These are phyloP conservation scores for Barnettozyma populi DNA, from an alignment of 805 yeast species.

Conservation along the genomic window DNA sequence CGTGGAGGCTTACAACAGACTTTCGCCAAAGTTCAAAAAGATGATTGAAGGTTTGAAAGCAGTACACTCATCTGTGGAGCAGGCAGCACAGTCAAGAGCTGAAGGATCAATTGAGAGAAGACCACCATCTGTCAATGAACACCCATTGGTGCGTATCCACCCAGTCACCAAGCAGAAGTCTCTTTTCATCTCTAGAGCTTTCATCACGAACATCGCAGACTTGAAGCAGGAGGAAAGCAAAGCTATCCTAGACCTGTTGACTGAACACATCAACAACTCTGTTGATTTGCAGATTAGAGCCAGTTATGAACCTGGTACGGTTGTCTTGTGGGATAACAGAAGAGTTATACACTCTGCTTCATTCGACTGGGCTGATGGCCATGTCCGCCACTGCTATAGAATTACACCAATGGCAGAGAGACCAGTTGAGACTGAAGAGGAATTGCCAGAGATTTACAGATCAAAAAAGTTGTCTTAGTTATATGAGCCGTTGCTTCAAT, in stretches of 20 bases:
- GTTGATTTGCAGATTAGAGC: constrained; percentile 69
- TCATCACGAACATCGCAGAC: constrained; percentile 64
- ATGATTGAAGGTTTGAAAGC: constrained; percentile 58
- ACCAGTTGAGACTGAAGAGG: constrained; percentile 49
- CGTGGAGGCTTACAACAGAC: constrained; percentile 62
- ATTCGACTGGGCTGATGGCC: constrained; percentile 65
- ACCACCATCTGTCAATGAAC: constrained; percentile 49
- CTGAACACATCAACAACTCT: constrained; percentile 44
- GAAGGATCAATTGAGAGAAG: constrained; percentile 65
- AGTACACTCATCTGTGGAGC: constrained; percentile 65
- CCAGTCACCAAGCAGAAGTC: constrained; percentile 65
- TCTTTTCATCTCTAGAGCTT: constrained; percentile 52
- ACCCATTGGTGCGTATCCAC: constrained; percentile 68
- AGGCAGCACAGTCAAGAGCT: constrained; percentile 50
- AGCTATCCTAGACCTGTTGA: constrained; percentile 50
- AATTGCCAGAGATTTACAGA: constrained; percentile 25
- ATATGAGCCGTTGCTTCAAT: neutral
- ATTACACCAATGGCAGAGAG: constrained; percentile 70
- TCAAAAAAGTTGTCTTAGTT: neutral
- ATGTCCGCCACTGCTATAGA: constrained; percentile 67
- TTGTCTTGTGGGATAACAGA: constrained; percentile 79
- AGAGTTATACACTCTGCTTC: constrained; percentile 63
- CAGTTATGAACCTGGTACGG: constrained; percentile 63
- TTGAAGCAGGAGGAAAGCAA: constrained; percentile 70
- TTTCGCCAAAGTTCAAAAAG: constrained; percentile 60